These are phyloP conservation scores for Xylaria curta DNA, from an alignment of 495 filamentous ascomycete genomes.

Conservation along the genomic window DNA sequence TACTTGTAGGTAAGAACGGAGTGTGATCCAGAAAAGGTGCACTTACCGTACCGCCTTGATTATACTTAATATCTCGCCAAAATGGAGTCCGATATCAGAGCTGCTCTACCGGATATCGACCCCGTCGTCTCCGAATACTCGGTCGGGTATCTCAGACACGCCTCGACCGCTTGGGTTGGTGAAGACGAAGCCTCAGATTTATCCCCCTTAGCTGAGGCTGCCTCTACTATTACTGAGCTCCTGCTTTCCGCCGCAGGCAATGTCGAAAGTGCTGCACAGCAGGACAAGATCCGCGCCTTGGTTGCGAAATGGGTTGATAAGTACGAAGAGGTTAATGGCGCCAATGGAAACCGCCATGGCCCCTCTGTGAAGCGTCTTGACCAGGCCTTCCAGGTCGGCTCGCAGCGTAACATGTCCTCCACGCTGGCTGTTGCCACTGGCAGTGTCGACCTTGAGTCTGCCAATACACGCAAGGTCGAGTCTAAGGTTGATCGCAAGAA, in stretches of 20 bases:
- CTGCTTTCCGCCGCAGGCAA: conserved; percentile 91
- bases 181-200: conserved; percentile 71
- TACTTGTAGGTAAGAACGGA: too few species aligned
- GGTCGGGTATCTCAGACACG: conserved; percentile 91
- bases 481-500: conserved; percentile 98
- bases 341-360: conserved; percentile 58
- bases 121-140: conserved; percentile 91
- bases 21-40: neutral
- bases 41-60: too few species aligned
- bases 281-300: conserved; percentile 76
- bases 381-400: conserved; percentile 92
- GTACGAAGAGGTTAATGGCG: conserved; percentile 74
- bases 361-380: conserved; percentile 88
- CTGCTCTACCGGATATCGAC: conserved; percentile 87
- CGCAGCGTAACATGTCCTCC: conserved; percentile 93
- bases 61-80: neutral
- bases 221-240: conserved; percentile 79
- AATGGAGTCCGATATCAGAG: conserved; percentile 93
- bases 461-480: conserved; percentile 89
- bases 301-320: conserved; percentile 91
- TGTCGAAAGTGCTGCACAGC: conserved; percentile 66
- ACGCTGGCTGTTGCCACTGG: conserved; percentile 87
- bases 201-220: conserved; percentile 84
- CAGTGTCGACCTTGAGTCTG: conserved; percentile 90
- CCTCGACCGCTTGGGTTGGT: conserved; percentile 78